Conservation (phyloP, 192 early-diverging fungal species). For the Mortierella antarctica region DNA sequence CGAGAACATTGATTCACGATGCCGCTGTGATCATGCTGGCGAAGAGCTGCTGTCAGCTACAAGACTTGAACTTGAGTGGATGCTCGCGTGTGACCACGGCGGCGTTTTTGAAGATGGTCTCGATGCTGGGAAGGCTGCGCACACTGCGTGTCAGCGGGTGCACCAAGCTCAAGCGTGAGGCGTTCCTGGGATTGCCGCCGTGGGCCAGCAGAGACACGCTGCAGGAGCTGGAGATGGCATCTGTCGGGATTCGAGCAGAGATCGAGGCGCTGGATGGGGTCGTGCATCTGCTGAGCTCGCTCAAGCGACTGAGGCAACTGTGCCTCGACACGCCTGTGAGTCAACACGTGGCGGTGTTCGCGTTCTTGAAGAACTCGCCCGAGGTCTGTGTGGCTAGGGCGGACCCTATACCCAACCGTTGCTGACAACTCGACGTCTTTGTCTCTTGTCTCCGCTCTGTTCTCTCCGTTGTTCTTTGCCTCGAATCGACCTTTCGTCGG, state of each 20-base stretch:
- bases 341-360: neutral
- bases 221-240: slow-evolving; percentile 26
- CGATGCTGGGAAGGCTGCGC: neutral
- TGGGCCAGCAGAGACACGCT: slow-evolving; percentile 22
- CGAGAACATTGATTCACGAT: slow-evolving; percentile 36
- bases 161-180: slow-evolving; percentile 12
- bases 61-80: slow-evolving; percentile 17
- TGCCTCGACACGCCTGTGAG: slow-evolving; percentile 22
- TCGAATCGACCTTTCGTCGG: neutral
- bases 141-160: slow-evolving; percentile 17
- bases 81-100: slow-evolving; percentile 32
- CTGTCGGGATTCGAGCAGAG: slow-evolving; percentile 15
- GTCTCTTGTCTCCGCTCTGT: slow-evolving; percentile 6
- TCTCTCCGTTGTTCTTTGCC: slow-evolving; percentile 7
- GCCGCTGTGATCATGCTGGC: slow-evolving; percentile 9
- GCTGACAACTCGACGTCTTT: neutral
- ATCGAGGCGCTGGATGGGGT: slow-evolving; percentile 12
- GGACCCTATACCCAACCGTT: neutral
- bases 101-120: slow-evolving; percentile 23
- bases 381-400: neutral
- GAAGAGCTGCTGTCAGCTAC: slow-evolving; percentile 11
- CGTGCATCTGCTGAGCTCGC: slow-evolving; percentile 16
- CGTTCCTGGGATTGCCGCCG: neutral
- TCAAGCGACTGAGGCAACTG: slow-evolving; percentile 3
- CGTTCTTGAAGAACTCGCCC: neutral